These are phyloP conservation scores for Schoenoplectus triqueter DNA, from an alignment of 202 grass and related monocot genomes.

Conservation along the genomic window DNA sequence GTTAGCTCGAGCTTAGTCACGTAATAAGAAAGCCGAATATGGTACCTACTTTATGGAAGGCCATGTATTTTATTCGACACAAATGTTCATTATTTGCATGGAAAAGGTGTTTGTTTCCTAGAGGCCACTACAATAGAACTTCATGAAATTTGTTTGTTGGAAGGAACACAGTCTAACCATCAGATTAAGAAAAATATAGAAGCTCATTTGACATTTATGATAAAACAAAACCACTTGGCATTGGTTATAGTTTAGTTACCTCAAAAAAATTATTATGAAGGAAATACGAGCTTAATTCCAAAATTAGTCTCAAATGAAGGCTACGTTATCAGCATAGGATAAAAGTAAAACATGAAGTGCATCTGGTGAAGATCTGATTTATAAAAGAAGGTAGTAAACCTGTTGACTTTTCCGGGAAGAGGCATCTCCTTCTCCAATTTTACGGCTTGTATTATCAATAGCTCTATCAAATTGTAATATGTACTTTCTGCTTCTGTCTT, in stretches of 20 bases:
- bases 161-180: neutral
- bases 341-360: too few relatives aligned
- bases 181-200: neutral
- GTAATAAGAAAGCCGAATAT: too few relatives aligned
- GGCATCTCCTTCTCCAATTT: too few relatives aligned
- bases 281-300: conserved; percentile 18
- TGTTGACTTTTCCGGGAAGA: too few relatives aligned
- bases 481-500: neutral
- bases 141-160: neutral
- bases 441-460: too few relatives aligned
- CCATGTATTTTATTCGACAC: conserved; percentile 2
- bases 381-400: too few relatives aligned
- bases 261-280: neutral
- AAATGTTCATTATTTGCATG: neutral
- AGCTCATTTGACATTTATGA: neutral
- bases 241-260: neutral
- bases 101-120: neutral
- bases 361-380: too few relatives aligned
- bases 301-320: neutral
- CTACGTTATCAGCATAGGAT: too few relatives aligned
- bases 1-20: too few relatives aligned
- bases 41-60: neutral
- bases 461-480: too few relatives aligned
- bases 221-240: neutral
- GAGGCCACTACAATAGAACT: neutral